A percentile compares a stretch with the other conserved stretches of the same genome.
Evolutionary conservation across 257 asterid species (phyloP).

Genomic region (Nicotiana undulata): DNA sequence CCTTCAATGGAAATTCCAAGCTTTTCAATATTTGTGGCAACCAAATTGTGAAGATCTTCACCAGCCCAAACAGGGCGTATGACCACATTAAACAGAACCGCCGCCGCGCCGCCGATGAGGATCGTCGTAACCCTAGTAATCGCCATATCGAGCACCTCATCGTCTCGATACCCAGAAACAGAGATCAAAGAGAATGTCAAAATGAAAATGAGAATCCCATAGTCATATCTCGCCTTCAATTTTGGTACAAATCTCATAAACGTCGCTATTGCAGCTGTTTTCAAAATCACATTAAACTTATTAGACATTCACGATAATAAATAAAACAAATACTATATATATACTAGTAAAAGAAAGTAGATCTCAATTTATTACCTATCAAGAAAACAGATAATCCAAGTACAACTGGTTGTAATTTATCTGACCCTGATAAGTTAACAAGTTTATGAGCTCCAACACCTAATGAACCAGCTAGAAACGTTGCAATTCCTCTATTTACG

Average conservation of each 20-base stretch:
- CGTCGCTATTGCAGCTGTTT: slow-evolving; percentile 19
- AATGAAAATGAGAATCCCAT: slow-evolving; percentile 61
- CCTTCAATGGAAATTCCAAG: slow-evolving; percentile 60
- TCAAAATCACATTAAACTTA: background rate
- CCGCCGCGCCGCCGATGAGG: slow-evolving; percentile 48
- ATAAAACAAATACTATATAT: background rate
- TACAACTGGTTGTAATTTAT: slow-evolving; percentile 49
- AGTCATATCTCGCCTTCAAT: slow-evolving; percentile 71
- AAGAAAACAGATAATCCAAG: slow-evolving; percentile 53
- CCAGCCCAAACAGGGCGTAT: slow-evolving; percentile 80
- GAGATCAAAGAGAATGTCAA: slow-evolving; percentile 62
- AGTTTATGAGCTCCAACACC: slow-evolving; percentile 67
- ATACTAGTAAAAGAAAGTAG: no score
- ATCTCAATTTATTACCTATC: slow-evolving; percentile 38
- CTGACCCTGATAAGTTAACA: slow-evolving; percentile 39
- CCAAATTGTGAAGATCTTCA: slow-evolving; percentile 60
- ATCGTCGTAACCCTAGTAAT: slow-evolving; percentile 45
- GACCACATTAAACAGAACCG: slow-evolving; percentile 38
- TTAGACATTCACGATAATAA: background rate
- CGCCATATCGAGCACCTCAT: slow-evolving; percentile 44
- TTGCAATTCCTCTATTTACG: slow-evolving; percentile 65
- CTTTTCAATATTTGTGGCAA: slow-evolving; percentile 39
- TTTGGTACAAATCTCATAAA: slow-evolving; percentile 54
- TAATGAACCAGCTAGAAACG: slow-evolving; percentile 54
- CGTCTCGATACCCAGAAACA: slow-evolving; percentile 40